These are phyloP conservation scores for Dictyophora rubrovolvata DNA, from an alignment of 768 basidiomycete species.

Conservation along the genomic window DNA sequence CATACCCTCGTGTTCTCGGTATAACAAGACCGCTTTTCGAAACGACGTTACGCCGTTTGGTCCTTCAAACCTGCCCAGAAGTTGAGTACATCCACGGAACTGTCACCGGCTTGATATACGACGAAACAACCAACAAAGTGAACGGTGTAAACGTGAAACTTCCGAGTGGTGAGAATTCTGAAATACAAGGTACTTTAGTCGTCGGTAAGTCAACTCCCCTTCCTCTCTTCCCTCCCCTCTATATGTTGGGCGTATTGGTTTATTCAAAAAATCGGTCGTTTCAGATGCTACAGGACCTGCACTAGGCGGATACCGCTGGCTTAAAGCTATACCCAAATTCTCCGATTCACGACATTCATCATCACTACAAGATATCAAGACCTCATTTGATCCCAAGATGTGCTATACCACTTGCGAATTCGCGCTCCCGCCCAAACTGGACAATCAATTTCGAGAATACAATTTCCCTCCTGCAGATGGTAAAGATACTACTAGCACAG, in stretches of 20 bases:
- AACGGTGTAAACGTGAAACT: background rate
- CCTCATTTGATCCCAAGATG: constrained; percentile 6
- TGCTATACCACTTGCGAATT: constrained; percentile 2
- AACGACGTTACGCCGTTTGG: constrained; percentile 22
- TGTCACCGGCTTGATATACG: constrained; percentile 18
- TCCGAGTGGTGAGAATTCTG: background rate
- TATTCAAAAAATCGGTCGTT: no score
- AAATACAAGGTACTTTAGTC: constrained; percentile 15
- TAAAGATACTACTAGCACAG: background rate
- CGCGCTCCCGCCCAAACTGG: background rate
- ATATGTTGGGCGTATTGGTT: background rate
- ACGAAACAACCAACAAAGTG: constrained; percentile 9
- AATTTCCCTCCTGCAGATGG: background rate
- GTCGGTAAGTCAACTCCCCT: constrained; percentile 13
- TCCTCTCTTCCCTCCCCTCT: background rate
- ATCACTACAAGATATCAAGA: background rate
- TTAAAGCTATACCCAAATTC: constrained; percentile 10
- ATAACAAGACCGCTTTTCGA: constrained; percentile 20
- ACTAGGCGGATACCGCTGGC: constrained; percentile 20
- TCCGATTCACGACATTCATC: background rate
- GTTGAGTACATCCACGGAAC: constrained; percentile 20
- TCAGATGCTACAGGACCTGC: constrained; percentile 25
- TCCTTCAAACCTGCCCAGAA: constrained; percentile 15
- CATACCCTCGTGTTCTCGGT: constrained; percentile 3
- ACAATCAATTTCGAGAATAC: background rate